Percentiles rank a stretch among this genome's conserved stretches.
phyloP scores from a whole-genome alignment of 2,329 filamentous ascomycete genomes.

The Claviceps sp. region DNA sequence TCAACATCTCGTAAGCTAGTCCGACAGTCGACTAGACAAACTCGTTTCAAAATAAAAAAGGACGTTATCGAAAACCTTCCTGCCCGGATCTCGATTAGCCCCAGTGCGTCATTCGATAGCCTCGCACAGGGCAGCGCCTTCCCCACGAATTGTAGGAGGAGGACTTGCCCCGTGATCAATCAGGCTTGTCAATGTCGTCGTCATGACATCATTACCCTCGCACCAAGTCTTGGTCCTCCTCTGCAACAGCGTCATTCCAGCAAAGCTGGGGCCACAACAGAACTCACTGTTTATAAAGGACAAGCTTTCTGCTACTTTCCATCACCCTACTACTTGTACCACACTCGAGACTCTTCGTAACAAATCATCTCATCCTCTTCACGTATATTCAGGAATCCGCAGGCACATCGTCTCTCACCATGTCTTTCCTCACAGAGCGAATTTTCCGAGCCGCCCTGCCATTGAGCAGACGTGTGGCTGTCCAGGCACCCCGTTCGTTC shows the following conservation, averaged over 20 bases:
- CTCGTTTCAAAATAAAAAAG: background rate
- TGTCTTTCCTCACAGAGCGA: constrained; percentile 41
- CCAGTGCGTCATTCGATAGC: background rate
- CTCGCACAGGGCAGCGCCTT: background rate
- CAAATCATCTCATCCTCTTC: background rate
- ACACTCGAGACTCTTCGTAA: no score
- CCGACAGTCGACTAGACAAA: background rate
- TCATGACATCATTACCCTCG: constrained; percentile 6
- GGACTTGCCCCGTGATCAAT: constrained; percentile 6
- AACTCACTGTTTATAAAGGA: background rate
- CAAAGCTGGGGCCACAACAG: background rate
- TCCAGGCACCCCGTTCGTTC: constrained; percentile 34
- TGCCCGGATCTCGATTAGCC: background rate
- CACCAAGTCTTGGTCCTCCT: background rate
- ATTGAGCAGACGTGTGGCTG: constrained; percentile 23
- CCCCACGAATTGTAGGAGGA: constrained; percentile 5
- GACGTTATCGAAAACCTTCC: background rate
- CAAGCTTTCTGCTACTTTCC: background rate
- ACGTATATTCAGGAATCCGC: background rate
- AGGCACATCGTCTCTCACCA: constrained; percentile 13
- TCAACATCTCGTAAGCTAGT: no score
- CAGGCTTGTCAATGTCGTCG: background rate
- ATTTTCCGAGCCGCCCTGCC: constrained; percentile 28
- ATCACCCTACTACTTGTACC: background rate
- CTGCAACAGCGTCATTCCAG: background rate